Evolutionary conservation across 2,329 filamentous ascomycete species (phyloP), one percentile per base, ranked within the genome.

Genomic region (Shiraia sp.): DNA sequence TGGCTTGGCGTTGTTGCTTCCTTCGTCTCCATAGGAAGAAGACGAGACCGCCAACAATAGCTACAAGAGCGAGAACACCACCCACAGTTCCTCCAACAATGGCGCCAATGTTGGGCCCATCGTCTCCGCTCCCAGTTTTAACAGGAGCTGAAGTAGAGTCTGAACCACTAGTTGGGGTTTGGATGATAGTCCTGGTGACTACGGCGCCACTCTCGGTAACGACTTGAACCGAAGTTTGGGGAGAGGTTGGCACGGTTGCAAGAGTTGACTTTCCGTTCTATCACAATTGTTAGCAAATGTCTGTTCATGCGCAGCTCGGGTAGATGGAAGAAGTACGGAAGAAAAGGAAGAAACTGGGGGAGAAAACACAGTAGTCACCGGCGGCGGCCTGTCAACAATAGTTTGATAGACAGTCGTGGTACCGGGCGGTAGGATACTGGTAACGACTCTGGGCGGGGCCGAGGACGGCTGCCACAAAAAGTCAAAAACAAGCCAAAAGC

Each of bases 11-110:
- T 33, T 49, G 48, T 28, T 62, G 55, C 32, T 52, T 55, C 37
- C 44, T 54, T 25, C 62, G 66, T 34, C 71, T 63, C 56, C 69
- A 65, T 32, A 73, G 65, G 22, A 74, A 50, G 34, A 76, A 67
- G 24, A 76, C 49, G 1, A 68, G 50, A 5, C 51, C 67, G 8
- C 67, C 63, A 15, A 68, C 55, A 8, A 69, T 57, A 22, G 66
- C 70, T 12, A 74, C 26, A 7, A 62, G 64, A 19, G 57, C 62
- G 6, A 75, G 33, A 7, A 60, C 36, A 10, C 69, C 67, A 14
- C 73, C 75, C 25, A 75, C 62, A 13, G 75, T 75, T 34, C 71
- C 69, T 22, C 74, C 75, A 12, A 70, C 75, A 29, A 77, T 75
- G n/a, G 68, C 70, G 7, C 72, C 74, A 17, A 63, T 62, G 24